Evolutionary conservation across 2,329 filamentous ascomycete species (phyloP), one percentile per base, ranked within the genome.

Genomic region (Penicillium palitans): DNA sequence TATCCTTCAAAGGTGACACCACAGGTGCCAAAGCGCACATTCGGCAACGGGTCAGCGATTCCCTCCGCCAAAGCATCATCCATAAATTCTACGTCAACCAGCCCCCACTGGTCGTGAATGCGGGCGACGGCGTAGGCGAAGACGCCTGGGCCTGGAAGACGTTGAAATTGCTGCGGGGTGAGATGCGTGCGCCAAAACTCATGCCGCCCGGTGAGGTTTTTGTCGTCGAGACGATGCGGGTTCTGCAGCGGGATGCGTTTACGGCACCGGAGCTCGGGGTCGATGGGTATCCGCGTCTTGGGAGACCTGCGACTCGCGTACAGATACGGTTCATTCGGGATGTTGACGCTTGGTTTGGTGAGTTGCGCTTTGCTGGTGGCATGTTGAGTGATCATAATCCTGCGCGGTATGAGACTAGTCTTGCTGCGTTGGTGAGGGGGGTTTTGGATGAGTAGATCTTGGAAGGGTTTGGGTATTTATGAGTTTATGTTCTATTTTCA

Each of bases 331-430:
- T 90, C 60, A 81, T 93, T 13, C 78, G 84, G 56, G 86, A 92
- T 71, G 89, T 91, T 31, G 88, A 91, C 69, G 80, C 80, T 24
- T 78, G 84, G 53, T 92, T 92, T 71, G 80, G 84, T 29, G 89
- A 92, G 75, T 78, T 91, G 42, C 79, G 83, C 44, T 91, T 93
- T 70, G 87, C 86, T 6, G 84, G 86, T 25, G 86, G 87, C 47
- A 90, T 91, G 87, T 78, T 93, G 73, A 81, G 85, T 59, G 90
- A 93, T 70, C 90, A 93, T 70, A 90, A 85, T 63, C 90, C 90
- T 3, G 88, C 84, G 27, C 81, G 86, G 63, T 93, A 93, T 69
- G 90, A 92, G 73, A 83, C 84, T 59, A 86, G 85, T 58, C 73
- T 93, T 65, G 83, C 84, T 57, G 84, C 84, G 60, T 76, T 92